A percentile compares a stretch with the other conserved stretches of the same genome.
These are phyloP conservation scores for Chrysosporium keratinophilum DNA, from an alignment of 2,329 filamentous ascomycete genomes.

Conservation along the genomic window DNA sequence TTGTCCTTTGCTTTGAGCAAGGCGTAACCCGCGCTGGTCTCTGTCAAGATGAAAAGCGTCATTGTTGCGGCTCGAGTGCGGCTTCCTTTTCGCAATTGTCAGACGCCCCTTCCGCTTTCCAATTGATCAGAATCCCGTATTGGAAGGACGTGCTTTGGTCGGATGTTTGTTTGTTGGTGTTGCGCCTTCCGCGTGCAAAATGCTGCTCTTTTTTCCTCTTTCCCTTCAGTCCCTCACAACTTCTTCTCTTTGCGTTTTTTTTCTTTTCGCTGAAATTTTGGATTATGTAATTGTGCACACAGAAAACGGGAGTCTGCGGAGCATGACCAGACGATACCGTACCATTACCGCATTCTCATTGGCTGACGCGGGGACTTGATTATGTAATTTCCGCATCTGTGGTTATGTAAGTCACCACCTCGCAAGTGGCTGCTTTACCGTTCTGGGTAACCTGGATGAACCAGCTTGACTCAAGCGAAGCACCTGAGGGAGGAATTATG, in stretches of 20 bases:
- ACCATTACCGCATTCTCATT: conserved; percentile 23
- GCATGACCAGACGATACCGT: conserved; percentile 2
- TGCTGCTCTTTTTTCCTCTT: neutral
- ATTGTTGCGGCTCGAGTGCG: conserved; percentile 41
- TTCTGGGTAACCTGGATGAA: neutral
- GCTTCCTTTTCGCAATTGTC: neutral
- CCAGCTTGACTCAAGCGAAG: neutral
- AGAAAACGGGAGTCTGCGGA: neutral
- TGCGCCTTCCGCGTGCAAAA: conserved; percentile 6
- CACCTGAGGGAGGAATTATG: neutral
- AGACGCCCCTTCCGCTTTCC: conserved; percentile 6
- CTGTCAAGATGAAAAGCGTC: conserved; percentile 85
- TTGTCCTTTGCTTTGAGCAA: conserved; percentile 98
- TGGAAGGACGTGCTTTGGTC: conserved; percentile 2
- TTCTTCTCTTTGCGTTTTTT: conserved; percentile 11
- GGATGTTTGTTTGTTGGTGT: neutral
- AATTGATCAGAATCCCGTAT: neutral
- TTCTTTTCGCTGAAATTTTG: conserved; percentile 13
- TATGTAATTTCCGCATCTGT: neutral
- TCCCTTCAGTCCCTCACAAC: conserved; percentile 1
- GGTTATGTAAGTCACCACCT: neutral
- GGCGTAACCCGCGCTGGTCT: conserved; percentile 94
- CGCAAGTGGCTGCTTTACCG: neutral
- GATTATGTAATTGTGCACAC: conserved; percentile 13
- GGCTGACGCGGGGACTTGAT: conserved; percentile 9